These are phyloP conservation scores for Immersiella caudata DNA, from an alignment of 495 filamentous ascomycete species.

Conservation along the genomic window DNA sequence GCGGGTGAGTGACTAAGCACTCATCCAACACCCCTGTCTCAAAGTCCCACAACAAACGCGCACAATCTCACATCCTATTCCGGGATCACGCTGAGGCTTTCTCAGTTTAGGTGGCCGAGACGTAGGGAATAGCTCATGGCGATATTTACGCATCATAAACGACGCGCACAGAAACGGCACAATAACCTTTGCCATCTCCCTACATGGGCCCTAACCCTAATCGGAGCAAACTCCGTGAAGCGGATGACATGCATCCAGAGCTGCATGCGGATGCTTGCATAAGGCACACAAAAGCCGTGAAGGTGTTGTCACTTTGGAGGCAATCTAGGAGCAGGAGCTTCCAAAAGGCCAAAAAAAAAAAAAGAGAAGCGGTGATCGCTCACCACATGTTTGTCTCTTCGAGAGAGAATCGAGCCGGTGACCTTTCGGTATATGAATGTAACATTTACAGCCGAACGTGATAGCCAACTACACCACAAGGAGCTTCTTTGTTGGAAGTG, in stretches of 20 bases:
- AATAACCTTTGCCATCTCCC: too few relatives aligned
- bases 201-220: too few relatives aligned
- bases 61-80: too few relatives aligned
- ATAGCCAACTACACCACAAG: conserved; percentile 35
- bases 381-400: conserved; percentile 21
- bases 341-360: neutral
- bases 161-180: too few relatives aligned
- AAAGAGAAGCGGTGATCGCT: conserved; percentile 9
- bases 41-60: neutral
- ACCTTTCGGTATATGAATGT: conserved; percentile 31
- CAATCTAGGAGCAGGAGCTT: neutral
- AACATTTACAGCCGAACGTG: conserved; percentile 37
- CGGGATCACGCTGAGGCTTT: too few relatives aligned
- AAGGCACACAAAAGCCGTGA: too few relatives aligned
- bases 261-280: too few relatives aligned
- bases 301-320: neutral
- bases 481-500: conserved; percentile 19
- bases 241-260: too few relatives aligned
- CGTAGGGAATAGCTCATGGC: too few relatives aligned
- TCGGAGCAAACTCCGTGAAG: too few relatives aligned
- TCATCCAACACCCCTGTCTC: neutral
- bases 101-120: too few relatives aligned
- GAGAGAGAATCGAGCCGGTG: conserved; percentile 38
- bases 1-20: neutral
- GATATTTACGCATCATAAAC: too few relatives aligned